phyloP scores from a whole-genome alignment of 2,329 filamentous ascomycete genomes.

The Colletotrichum costaricense region DNA sequence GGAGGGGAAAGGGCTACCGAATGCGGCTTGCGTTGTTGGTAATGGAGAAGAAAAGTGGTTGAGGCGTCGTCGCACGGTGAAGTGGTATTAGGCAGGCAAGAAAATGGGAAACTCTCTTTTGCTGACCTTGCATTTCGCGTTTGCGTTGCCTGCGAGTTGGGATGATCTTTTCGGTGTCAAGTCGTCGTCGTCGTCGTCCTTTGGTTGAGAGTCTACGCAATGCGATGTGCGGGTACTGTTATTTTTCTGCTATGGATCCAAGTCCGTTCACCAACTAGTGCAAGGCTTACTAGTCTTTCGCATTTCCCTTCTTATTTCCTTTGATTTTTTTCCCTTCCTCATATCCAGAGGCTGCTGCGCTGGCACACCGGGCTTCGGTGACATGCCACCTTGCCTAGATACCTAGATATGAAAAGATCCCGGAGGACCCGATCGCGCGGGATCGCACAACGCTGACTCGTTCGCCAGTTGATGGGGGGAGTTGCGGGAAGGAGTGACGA shows the following conservation, averaged over 20 bases:
- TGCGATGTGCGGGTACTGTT: neutral
- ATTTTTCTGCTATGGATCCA: too few relatives aligned
- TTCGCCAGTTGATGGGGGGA: neutral
- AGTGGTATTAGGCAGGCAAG: neutral
- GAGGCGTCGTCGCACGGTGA: neutral
- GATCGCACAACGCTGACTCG: neutral
- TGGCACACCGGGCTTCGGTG: neutral
- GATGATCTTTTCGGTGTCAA: neutral
- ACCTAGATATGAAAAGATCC: neutral
- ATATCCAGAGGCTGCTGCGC: neutral
- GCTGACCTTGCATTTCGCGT: neutral
- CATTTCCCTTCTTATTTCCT: neutral
- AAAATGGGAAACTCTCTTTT: neutral
- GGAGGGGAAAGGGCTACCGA: neutral
- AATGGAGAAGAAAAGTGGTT: neutral
- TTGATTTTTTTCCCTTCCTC: neutral
- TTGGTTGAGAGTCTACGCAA: neutral
- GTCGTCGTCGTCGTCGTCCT: neutral
- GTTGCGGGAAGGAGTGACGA: neutral
- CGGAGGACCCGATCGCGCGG: neutral
- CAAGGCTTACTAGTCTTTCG: neutral
- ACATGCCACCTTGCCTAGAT: neutral
- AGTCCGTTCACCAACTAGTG: neutral
- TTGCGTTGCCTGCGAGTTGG: neutral
- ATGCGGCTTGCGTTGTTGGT: constrained; percentile 2